Evolutionary conservation across 2,329 filamentous ascomycete genomes (phyloP).

Genomic region (Tricladium varicosporioides): DNA sequence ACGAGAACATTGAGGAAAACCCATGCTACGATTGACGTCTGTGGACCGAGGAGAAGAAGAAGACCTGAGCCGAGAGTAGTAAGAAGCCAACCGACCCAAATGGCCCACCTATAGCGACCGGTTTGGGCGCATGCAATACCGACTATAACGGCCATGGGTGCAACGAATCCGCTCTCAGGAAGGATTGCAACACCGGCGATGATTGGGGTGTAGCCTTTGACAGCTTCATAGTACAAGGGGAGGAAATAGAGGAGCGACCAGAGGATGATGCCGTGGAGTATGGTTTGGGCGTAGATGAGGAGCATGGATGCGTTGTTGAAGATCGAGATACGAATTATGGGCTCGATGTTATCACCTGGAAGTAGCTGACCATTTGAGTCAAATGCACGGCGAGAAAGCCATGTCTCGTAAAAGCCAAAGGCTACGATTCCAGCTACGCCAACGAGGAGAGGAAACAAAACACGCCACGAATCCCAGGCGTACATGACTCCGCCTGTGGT

Average conservation of each 20-base stretch:
- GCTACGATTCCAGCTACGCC: constrained; percentile 49
- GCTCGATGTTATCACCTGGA: constrained; percentile 25
- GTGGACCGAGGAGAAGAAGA: constrained; percentile 46
- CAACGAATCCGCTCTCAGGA: constrained; percentile 61
- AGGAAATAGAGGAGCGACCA: constrained; percentile 56
- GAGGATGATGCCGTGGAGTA: constrained; percentile 56
- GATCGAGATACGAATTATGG: constrained; percentile 42
- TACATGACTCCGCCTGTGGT: constrained; percentile 57
- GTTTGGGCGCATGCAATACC: constrained; percentile 53
- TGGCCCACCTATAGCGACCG: constrained; percentile 54
- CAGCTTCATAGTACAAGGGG: constrained; percentile 49
- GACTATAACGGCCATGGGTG: constrained; percentile 55
- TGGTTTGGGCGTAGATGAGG: constrained; percentile 49
- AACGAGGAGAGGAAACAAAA: constrained; percentile 58
- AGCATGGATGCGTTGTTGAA: constrained; percentile 47
- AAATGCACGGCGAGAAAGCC: constrained; percentile 25
- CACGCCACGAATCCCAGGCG: constrained; percentile 59
- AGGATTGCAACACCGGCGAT: constrained; percentile 55
- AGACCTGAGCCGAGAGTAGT: constrained; percentile 57
- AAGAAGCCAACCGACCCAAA: constrained; percentile 59
- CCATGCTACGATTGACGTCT: constrained; percentile 53
- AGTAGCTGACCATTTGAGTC: constrained; percentile 24
- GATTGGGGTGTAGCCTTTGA: constrained; percentile 53
- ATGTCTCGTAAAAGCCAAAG: constrained; percentile 53
- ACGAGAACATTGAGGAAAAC: constrained; percentile 59